Evolutionary conservation across 805 yeast species (phyloP).

Genomic region (Pichia phayaonensis): DNA sequence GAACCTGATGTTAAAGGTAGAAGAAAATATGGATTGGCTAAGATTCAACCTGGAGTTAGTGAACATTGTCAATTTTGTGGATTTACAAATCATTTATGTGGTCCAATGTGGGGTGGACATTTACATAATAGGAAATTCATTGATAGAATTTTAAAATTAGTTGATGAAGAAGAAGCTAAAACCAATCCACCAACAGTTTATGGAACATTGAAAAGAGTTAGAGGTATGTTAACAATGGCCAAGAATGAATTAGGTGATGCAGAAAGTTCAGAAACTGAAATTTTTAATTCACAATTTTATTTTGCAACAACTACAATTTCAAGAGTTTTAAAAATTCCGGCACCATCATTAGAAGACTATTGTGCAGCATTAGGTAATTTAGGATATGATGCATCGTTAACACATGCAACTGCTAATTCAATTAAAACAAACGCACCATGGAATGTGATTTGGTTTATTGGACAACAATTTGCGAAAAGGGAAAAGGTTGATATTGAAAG

Average conservation of each 20-base stretch:
- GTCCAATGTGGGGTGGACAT: conserved; percentile 93
- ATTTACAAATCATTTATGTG: conserved; percentile 67
- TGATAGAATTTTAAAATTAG: conserved; percentile 51
- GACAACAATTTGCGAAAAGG: conserved; percentile 52
- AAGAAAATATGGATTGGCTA: conserved; percentile 49
- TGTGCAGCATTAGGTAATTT: conserved; percentile 77
- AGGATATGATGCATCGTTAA: conserved; percentile 74
- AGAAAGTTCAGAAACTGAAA: conserved; percentile 4
- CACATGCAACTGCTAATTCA: conserved; percentile 83
- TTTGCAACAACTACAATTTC: conserved; percentile 73
- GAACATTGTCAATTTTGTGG: conserved; percentile 65
- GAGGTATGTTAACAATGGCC: conserved; percentile 90
- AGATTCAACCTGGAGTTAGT: conserved; percentile 50
- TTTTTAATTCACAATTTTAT: conserved; percentile 58
- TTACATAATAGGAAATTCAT: conserved; percentile 68
- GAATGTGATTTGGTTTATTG: conserved; percentile 66
- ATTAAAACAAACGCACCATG: conserved; percentile 89
- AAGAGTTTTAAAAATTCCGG: conserved; percentile 69
- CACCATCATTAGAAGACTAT: conserved; percentile 67
- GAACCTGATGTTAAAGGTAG: conserved; percentile 27
- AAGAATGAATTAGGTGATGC: conserved; percentile 45
- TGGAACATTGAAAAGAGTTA: conserved; percentile 75
- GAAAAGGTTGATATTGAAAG: conserved; percentile 35
- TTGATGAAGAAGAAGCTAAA: conserved; percentile 17
- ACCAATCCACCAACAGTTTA: conserved; percentile 48